Evolutionary conservation across 768 basidiomycete genomes (phyloP), one percentile per base, ranked within the genome.

Genomic region (Aureoboletus auriporus): DNA sequence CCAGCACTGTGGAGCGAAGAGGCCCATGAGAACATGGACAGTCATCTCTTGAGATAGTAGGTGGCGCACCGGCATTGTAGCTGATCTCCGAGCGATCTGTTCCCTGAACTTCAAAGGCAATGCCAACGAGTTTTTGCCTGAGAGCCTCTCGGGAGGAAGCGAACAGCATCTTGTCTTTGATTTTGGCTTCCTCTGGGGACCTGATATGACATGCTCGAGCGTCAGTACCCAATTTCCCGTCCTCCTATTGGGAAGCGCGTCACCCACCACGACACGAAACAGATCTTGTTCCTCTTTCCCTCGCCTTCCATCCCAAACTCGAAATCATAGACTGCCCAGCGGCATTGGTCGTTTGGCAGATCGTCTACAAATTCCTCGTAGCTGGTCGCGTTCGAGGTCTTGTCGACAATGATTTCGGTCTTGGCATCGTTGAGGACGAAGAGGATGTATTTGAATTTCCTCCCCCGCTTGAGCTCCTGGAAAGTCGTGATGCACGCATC

Each of bases 301-400:
- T 74, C 86, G 8, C 36, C 42, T 11, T 74, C 84, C 47, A 77
- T 83, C 72, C 85, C 78, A 60, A 77, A 97, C 57, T 89, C 84
- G 53, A 94, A 85, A 67, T 98, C 93, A 61, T 93, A 95, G 20
- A 97, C 78, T n/a, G 87, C 94, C 81, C 83, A 99, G 70, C 88
- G 75, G 62, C 87, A 89, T 52, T 86, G 79, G 27, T 59, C 59
- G 64, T 84, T 79, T 1, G 94, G 93, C 48, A 98, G 75, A 57
- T 84, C 80, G 1, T 33, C 64, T 42, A 91, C 37, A 65, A 98
- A 97, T 0, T 76, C 75, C 0, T 93, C 86, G 69, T 89, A 97
- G 16, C 74, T 63, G 1, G 47, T 13, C 5, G 65, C 65, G 5
- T 61, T 49, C 17, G 82, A 83, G 14, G 69, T 75, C 73, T 90